Evolutionary conservation across 2,329 filamentous ascomycete genomes (phyloP), one percentile per base, ranked within the genome.

Genomic region (Orbilia blumenaviensis): DNA sequence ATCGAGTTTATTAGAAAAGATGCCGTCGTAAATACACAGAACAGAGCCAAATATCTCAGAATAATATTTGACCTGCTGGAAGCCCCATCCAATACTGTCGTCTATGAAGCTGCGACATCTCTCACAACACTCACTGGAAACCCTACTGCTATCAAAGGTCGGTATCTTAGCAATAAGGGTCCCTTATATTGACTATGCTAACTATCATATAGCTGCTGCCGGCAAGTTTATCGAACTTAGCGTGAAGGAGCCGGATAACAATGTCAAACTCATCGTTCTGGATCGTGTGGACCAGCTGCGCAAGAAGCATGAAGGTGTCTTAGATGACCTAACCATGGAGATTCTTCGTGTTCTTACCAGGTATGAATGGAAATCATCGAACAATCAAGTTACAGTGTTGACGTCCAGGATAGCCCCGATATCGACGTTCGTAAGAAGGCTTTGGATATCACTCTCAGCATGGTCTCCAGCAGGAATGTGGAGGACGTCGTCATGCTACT

Each of bases 391-490:
- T 38, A 36, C n/a, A 16, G 14, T 10, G 34, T 52, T 77, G 66
- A 77, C 27, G 16, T 48, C 2, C 32, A 12, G 27, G 7, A 16
- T 67, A 97, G 94, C 82, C 92, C 95, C 21, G 95, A 99, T 84
- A 91, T 99, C 78, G 95, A 98, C 81, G 95, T 99, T 63, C 90
- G 95, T 81, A 90, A 90, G 83, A 98, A 98, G 84, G 93, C 94
- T 14, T 88, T 99, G 27, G 87, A 89, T 68, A 92, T 99, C 81
- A 94, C 94, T 10, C 86, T 99, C 83, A 94, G 97, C 79, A 98
- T 99, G 95, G 93, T 99, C 3, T 95, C 94, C 0, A 97, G 94
- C 88, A 96, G 97, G 85, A 99, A 99, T 79, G 94, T 99, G 5
- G 95, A 98, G 82, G 95, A 99, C 81, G 95, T 99, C 12, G 92